These are phyloP conservation scores for Chrysochromulina tobinii DNA, from an alignment of 78 protist genomes.

Conservation along the genomic window DNA sequence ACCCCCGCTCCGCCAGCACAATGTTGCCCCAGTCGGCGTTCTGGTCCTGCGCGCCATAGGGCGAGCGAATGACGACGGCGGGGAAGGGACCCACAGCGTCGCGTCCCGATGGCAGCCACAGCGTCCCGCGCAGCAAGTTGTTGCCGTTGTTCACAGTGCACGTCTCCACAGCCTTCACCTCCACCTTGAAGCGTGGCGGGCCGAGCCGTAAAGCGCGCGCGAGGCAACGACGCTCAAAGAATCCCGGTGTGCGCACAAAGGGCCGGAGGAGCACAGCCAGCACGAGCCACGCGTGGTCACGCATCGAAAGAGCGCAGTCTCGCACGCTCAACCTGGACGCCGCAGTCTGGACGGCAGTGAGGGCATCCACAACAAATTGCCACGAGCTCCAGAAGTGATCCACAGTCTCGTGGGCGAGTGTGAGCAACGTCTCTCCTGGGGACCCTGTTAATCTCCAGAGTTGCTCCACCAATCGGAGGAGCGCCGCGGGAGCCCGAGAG, in stretches of 20 bases:
- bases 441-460: no score
- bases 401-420: no score
- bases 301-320: neutral
- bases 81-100: neutral
- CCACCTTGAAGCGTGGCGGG: neutral
- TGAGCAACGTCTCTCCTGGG: no score
- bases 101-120: neutral
- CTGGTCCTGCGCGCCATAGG: neutral
- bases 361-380: no score
- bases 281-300: neutral
- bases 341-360: no score
- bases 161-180: neutral
- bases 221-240: neutral
- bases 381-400: no score
- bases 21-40: neutral
- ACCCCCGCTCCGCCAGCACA: conserved; percentile 10
- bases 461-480: no score
- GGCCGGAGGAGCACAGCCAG: neutral
- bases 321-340: no score
- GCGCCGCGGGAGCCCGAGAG: no score
- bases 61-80: neutral
- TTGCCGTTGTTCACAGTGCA: neutral
- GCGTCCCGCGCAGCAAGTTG: neutral
- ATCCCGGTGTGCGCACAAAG: neutral
- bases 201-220: neutral